phyloP scores from a whole-genome alignment of 257 asterid genomes.

The Gardenia jasminoides region DNA sequence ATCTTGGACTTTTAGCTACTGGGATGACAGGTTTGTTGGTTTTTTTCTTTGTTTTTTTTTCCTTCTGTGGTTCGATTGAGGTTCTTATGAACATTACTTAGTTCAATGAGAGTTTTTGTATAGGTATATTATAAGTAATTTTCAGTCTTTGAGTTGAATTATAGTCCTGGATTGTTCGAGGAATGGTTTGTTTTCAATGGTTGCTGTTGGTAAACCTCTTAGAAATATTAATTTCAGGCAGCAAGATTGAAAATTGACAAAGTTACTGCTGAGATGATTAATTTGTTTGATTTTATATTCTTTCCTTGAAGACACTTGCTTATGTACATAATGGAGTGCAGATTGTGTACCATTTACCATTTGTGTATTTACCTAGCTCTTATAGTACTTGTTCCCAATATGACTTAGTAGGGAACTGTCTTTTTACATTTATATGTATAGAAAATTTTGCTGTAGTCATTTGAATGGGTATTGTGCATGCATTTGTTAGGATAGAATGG shows the following conservation, averaged over 20 bases:
- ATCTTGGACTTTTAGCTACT: slow-evolving; percentile 86
- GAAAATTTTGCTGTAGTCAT: not conserved
- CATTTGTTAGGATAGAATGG: not conserved
- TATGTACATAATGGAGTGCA: not conserved
- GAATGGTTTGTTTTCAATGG: not conserved
- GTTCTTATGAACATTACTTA: not conserved
- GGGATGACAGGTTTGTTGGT: slow-evolving; percentile 76
- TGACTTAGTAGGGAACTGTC: not conserved
- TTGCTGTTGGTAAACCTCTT: not conserved
- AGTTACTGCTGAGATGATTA: not conserved
- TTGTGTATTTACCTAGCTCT: not conserved
- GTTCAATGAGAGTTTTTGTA: not conserved
- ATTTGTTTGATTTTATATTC: not conserved
- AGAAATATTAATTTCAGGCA: not conserved
- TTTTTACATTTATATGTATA: not conserved
- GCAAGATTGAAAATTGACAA: not conserved
- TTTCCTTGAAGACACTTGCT: no score
- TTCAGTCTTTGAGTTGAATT: slow-evolving; percentile 2
- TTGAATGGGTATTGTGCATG: not conserved
- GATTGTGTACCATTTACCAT: not conserved
- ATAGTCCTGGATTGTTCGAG: not conserved
- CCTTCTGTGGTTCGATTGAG: not conserved
- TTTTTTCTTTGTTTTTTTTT: slow-evolving; percentile 6
- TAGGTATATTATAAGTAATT: not conserved
- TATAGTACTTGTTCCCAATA: not conserved